Percentiles rank a stretch among this genome's conserved stretches.
Conservation (phyloP, 2,329 filamentous ascomycete species). For the Triangularia setosa region DNA sequence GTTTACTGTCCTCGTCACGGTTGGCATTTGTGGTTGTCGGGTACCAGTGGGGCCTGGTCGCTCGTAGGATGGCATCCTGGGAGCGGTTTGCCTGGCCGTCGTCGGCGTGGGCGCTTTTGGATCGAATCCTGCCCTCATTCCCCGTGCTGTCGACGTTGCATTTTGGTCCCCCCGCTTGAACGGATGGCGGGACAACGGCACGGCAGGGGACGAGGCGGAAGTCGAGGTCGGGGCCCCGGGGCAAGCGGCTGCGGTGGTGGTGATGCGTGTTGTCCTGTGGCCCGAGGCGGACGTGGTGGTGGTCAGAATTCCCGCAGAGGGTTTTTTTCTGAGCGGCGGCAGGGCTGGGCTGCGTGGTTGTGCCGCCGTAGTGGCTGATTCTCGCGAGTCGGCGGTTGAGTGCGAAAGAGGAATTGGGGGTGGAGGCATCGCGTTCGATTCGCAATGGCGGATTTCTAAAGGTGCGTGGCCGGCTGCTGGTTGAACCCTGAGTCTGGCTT, state of each 20-base stretch:
- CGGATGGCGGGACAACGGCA: slow-evolving; percentile 19
- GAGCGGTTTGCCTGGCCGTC: slow-evolving; percentile 25
- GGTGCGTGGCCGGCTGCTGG: slow-evolving; percentile 4
- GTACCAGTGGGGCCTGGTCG: slow-evolving; percentile 38
- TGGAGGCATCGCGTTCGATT: slow-evolving; percentile 18
- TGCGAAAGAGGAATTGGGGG: slow-evolving; percentile 3
- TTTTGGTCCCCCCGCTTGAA: slow-evolving; percentile 37
- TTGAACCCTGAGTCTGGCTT: slow-evolving; percentile 23
- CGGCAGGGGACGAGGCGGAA: neutral
- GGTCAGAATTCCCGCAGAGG: slow-evolving; percentile 27
- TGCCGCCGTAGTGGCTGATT: slow-evolving; percentile 10
- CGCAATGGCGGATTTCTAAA: slow-evolving; percentile 8
- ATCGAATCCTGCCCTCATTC: slow-evolving; percentile 28
- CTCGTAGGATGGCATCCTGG: slow-evolving; percentile 36
- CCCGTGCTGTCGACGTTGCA: slow-evolving; percentile 32
- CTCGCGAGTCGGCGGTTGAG: neutral
- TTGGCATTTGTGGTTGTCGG: slow-evolving; percentile 62
- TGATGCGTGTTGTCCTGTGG: slow-evolving; percentile 23
- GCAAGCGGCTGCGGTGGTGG: slow-evolving; percentile 18
- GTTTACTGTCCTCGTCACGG: slow-evolving; percentile 54
- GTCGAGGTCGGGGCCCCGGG: slow-evolving; percentile 16
- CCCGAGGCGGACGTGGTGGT: slow-evolving; percentile 23
- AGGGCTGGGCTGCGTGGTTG: neutral
- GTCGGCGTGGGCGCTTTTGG: slow-evolving; percentile 16
- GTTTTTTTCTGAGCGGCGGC: slow-evolving; percentile 13